A percentile compares a stretch with the other conserved stretches of the same genome.
Evolutionary conservation across 345 rosid genomes (phyloP).

Genomic region (Draba incana): DNA sequence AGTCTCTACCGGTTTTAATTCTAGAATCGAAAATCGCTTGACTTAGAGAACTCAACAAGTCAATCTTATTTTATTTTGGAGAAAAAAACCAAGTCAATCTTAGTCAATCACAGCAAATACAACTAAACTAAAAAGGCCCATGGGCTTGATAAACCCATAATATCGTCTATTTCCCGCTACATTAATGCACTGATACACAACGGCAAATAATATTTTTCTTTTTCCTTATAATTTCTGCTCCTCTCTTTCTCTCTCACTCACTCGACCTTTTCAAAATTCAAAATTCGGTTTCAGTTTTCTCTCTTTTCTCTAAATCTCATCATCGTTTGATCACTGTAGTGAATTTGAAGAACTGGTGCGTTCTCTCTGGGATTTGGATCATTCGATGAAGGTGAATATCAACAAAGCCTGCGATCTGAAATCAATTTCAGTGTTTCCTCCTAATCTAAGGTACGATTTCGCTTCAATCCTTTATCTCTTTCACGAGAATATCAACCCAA

Average conservation of each 20-base stretch:
- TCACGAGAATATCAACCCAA: background rate
- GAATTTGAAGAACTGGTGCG: constrained; percentile 22
- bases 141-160: background rate
- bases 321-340: background rate
- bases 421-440: constrained; percentile 90
- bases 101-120: no score
- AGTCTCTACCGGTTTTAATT: background rate
- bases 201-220: background rate
- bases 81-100: no score
- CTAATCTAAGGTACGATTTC: constrained; percentile 65
- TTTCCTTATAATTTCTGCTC: background rate
- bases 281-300: constrained; percentile 18
- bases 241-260: background rate
- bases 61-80: background rate
- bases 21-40: background rate
- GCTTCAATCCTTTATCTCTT: constrained; percentile 2
- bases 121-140: no score
- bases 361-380: constrained; percentile 16
- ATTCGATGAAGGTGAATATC: constrained; percentile 80
- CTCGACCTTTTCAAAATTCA: constrained; percentile 5
- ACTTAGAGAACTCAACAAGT: background rate
- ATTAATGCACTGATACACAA: background rate
- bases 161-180: constrained; percentile 12
- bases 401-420: constrained; percentile 86
- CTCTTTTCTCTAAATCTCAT: background rate